A percentile compares a stretch with the other conserved stretches of the same genome.
Evolutionary conservation across 208 protist species (phyloP).

Genomic region (Phytomonas francai): DNA sequence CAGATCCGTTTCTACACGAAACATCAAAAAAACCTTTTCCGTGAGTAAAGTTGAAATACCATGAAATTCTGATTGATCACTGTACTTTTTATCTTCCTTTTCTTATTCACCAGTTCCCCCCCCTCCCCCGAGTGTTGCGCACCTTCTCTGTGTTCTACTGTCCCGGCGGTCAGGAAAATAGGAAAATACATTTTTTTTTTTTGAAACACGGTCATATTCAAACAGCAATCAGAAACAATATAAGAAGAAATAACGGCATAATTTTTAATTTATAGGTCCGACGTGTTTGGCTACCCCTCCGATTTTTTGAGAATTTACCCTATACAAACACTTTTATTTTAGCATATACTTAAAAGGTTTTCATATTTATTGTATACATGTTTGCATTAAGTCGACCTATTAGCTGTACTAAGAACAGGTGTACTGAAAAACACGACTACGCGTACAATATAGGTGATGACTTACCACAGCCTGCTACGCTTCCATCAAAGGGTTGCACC

Average conservation of each 20-base stretch:
- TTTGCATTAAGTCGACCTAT: background rate
- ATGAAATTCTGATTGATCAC: background rate
- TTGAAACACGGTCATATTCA: background rate
- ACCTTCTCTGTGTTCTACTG: constrained; percentile 4
- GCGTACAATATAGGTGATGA: background rate
- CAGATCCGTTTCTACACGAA: background rate
- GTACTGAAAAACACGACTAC: background rate
- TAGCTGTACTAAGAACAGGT: background rate
- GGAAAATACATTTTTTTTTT: background rate
- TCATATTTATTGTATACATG: background rate
- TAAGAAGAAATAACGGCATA: background rate
- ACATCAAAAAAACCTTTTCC: background rate
- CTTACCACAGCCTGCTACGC: background rate
- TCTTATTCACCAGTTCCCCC: background rate
- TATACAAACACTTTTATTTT: background rate
- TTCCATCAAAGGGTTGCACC: background rate
- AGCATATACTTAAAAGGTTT: background rate
- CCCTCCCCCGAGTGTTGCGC: background rate
- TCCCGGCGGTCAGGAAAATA: background rate
- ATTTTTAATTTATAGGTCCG: background rate
- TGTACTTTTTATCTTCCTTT: background rate
- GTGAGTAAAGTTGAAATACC: background rate
- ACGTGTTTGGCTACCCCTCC: background rate
- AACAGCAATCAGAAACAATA: background rate
- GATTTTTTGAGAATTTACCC: background rate